Conservation (phyloP, 768 basidiomycete genomes). For the Cantharellus cinnabarinus region DNA sequence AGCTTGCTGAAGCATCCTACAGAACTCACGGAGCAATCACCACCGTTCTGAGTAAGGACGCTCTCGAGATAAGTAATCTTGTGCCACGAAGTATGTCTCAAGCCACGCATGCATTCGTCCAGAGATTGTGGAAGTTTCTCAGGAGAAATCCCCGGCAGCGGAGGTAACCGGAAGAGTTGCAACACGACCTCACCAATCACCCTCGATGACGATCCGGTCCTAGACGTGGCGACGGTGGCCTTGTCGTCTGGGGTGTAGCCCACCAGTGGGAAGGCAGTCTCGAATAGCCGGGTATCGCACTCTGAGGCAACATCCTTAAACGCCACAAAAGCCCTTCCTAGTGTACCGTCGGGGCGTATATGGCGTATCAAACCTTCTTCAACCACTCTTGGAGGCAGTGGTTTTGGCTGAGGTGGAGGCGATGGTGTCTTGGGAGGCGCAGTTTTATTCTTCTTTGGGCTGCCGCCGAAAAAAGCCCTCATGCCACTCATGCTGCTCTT, state of each 20-base stretch:
- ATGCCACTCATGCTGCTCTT: conserved; percentile 27
- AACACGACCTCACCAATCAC: conserved; percentile 76
- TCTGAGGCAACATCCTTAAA: conserved; percentile 72
- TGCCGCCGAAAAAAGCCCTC: conserved; percentile 48
- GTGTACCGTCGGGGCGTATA: conserved; percentile 58
- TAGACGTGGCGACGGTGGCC: conserved; percentile 17
- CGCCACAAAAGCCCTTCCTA: conserved; percentile 70
- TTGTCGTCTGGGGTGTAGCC: conserved; percentile 32
- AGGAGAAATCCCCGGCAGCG: conserved; percentile 60
- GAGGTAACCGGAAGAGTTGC: conserved; percentile 78
- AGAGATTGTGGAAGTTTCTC: conserved; percentile 75
- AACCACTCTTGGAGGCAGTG: conserved; percentile 22
- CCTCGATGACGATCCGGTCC: conserved; percentile 23
- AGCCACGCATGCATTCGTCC: conserved; percentile 77
- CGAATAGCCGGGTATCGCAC: conserved; percentile 71
- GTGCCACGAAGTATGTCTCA: conserved; percentile 83
- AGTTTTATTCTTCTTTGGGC: conserved; percentile 43
- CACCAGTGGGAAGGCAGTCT: conserved; percentile 63
- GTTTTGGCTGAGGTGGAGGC: conserved; percentile 19
- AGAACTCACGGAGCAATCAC: conserved; percentile 68
- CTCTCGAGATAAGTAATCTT: conserved; percentile 89
- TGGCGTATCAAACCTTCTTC: conserved; percentile 66
- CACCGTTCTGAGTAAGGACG: conserved; percentile 77
- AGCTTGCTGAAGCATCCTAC: background rate
- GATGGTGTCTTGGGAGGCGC: conserved; percentile 1